Evolutionary conservation across 371 early-diverging fungal species (phyloP).

Genomic region (Apophysomyces sp.): DNA sequence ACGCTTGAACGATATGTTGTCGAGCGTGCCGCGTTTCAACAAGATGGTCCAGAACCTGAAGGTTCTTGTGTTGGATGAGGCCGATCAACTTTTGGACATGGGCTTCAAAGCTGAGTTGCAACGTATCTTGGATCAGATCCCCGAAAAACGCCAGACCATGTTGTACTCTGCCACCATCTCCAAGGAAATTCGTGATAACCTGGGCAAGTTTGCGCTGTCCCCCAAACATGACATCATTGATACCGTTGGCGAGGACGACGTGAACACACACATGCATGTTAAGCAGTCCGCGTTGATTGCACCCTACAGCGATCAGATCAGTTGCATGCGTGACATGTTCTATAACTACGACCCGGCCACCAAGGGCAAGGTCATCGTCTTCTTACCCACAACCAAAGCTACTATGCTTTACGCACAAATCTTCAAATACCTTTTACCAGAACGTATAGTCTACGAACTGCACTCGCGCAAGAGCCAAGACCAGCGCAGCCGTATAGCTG

Average conservation of each 20-base stretch:
- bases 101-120: conserved; percentile 96
- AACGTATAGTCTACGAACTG: conserved; percentile 59
- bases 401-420: conserved; percentile 75
- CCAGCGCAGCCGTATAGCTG: conserved; percentile 70
- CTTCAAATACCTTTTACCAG: conserved; percentile 48
- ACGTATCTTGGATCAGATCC: conserved; percentile 75
- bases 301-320: conserved; percentile 63
- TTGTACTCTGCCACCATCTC: conserved; percentile 98
- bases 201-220: conserved; percentile 74
- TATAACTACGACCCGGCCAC: conserved; percentile 51
- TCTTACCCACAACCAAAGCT: conserved; percentile 82
- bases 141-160: conserved; percentile 89
- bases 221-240: conserved; percentile 76
- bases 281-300: conserved; percentile 75
- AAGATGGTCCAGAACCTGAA: conserved; percentile 60
- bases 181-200: conserved; percentile 63
- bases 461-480: conserved; percentile 82
- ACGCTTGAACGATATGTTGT: conserved; percentile 85
- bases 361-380: conserved; percentile 86
- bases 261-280: conserved; percentile 71
- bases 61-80: conserved; percentile 96
- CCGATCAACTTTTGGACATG: conserved; percentile 97
- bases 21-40: conserved; percentile 58
- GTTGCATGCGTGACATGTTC: conserved; percentile 62
- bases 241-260: conserved; percentile 84